Evolutionary conservation across 2,329 filamentous ascomycete species (phyloP).

Genomic region (Fusarium neocosmosporiellum): DNA sequence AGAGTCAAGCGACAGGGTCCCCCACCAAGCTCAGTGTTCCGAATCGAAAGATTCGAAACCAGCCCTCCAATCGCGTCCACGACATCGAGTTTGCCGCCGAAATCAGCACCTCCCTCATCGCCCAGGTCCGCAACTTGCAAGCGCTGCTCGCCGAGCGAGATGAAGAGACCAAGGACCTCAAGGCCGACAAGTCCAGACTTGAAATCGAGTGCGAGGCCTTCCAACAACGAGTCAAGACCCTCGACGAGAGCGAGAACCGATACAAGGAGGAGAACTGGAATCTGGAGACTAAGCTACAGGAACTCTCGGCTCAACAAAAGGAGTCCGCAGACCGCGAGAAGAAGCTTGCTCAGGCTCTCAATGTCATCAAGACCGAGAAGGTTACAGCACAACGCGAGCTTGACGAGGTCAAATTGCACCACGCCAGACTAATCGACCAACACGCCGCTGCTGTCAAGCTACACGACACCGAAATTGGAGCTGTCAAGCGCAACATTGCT

Average conservation of each 20-base stretch:
- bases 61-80: conserved; percentile 87
- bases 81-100: conserved; percentile 99
- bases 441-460: conserved; percentile 81
- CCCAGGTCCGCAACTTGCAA: conserved; percentile 94
- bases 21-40: conserved; percentile 91
- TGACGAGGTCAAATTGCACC: conserved; percentile 85
- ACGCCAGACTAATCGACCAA: conserved; percentile 85
- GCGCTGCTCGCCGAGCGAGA: conserved; percentile 87
- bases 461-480: conserved; percentile 88
- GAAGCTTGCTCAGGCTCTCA: conserved; percentile 79
- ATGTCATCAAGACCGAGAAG: conserved; percentile 78
- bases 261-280: conserved; percentile 99
- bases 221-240: conserved; percentile 79
- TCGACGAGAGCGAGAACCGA: conserved; percentile 94
- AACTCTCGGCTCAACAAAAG: conserved; percentile 77
- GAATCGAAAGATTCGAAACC: conserved; percentile 89
- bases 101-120: conserved; percentile 92
- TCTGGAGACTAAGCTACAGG: conserved; percentile 91
- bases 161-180: conserved; percentile 80
- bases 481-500: conserved; percentile 81
- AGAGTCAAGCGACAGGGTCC: conserved; percentile 84
- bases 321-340: conserved; percentile 86
- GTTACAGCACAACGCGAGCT: conserved; percentile 83
- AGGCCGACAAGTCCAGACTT: conserved; percentile 79
- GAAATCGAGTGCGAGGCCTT: conserved; percentile 86